Conservation (phyloP, 805 yeast genomes). For the Osmozyma mogii region DNA sequence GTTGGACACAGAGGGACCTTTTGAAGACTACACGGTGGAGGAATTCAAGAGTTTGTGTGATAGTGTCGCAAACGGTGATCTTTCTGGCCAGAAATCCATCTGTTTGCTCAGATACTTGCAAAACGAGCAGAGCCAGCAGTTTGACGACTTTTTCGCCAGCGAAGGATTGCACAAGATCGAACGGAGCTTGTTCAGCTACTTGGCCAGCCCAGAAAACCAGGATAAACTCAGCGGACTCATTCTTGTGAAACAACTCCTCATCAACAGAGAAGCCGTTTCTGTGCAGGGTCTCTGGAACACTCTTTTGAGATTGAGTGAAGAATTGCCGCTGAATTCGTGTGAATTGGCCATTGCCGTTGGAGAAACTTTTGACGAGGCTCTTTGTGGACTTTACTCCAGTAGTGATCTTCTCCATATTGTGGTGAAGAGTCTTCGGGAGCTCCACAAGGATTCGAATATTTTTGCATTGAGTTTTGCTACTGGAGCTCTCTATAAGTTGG, state of each 20-base stretch:
- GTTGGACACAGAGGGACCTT: constrained; percentile 5
- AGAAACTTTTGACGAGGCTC: constrained; percentile 25
- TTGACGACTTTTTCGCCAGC: constrained; percentile 9
- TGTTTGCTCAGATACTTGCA: constrained; percentile 13
- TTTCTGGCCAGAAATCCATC: constrained; percentile 10
- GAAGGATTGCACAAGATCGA: constrained; percentile 13
- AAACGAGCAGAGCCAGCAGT: constrained; percentile 8
- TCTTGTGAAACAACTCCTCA: constrained; percentile 28
- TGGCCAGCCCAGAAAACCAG: constrained; percentile 4
- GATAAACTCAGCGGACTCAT: constrained; percentile 24
- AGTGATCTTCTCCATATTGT: constrained; percentile 13
- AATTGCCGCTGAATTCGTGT: constrained; percentile 3
- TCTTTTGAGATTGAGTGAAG: constrained; percentile 15
- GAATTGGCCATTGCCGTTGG: constrained; percentile 19
- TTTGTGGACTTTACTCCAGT: constrained; percentile 19
- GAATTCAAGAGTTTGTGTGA: constrained; percentile 13
- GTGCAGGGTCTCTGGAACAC: constrained; percentile 18
- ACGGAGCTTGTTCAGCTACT: constrained; percentile 14
- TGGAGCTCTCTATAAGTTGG: constrained; percentile 20
- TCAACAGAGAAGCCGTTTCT: constrained; percentile 16
- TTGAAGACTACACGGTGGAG: constrained; percentile 10
- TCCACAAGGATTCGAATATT: background rate
- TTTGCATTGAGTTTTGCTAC: constrained; percentile 15
- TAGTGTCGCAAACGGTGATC: constrained; percentile 4
- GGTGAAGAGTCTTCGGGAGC: constrained; percentile 9